A percentile compares a stretch with the other conserved stretches of the same genome.
phyloP scores from a whole-genome alignment of 2,329 filamentous ascomycete species.

The Fusarium euwallaceae region DNA sequence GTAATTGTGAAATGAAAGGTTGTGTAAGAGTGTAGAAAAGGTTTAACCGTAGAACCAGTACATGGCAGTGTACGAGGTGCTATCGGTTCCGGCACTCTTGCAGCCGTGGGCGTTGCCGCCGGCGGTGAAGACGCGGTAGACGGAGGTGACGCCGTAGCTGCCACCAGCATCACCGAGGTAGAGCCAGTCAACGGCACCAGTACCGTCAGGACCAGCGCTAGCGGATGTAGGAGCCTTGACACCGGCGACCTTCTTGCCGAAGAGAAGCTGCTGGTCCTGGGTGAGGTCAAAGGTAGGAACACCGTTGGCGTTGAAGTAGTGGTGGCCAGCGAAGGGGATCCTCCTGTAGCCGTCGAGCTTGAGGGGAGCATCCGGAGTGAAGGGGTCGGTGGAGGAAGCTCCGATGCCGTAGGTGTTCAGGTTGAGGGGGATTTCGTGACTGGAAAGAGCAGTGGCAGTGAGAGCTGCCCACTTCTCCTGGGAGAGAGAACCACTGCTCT shows the following conservation, averaged over 20 bases:
- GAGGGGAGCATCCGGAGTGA: conserved; percentile 55
- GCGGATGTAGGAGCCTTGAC: conserved; percentile 66
- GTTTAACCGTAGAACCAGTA: conserved; percentile 69
- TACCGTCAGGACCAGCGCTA: conserved; percentile 60
- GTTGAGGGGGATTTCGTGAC: conserved; percentile 63
- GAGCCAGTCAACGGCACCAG: conserved; percentile 69
- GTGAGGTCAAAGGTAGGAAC: conserved; percentile 72
- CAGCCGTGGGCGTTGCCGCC: conserved; percentile 64
- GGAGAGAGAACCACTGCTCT: conserved; percentile 54
- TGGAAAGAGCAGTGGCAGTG: conserved; percentile 56
- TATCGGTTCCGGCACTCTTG: conserved; percentile 58
- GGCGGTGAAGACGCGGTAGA: conserved; percentile 69
- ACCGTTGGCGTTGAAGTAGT: conserved; percentile 72
- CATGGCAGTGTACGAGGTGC: conserved; percentile 67
- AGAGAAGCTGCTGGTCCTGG: conserved; percentile 53
- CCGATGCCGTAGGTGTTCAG: conserved; percentile 53
- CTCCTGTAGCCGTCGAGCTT: conserved; percentile 52
- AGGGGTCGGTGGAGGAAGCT: conserved; percentile 61
- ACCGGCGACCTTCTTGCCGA: conserved; percentile 62
- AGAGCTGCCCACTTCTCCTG: conserved; percentile 56
- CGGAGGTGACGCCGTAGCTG: conserved; percentile 54
- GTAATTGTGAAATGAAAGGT: conserved; percentile 32
- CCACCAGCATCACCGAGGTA: conserved; percentile 58
- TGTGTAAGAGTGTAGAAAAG: background rate
- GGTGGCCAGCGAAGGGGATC: conserved; percentile 69